Evolutionary conservation across 768 basidiomycete genomes (phyloP).

Genomic region (Serendipita sp.): DNA sequence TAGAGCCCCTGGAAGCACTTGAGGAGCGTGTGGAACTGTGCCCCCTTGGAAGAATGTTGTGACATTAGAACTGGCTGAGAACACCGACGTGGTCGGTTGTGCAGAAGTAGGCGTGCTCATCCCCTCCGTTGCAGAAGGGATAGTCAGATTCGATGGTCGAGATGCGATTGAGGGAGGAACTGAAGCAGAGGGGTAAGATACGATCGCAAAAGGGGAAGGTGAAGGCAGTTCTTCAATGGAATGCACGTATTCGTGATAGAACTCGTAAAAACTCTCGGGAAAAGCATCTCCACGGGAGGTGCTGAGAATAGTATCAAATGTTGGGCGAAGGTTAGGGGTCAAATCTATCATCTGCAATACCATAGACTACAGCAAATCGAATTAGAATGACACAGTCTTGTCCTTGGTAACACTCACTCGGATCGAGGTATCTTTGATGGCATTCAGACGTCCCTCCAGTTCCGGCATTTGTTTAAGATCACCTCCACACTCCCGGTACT

Average conservation of each 20-base stretch:
- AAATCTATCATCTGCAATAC: slow-evolving; percentile 83
- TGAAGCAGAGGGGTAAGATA: slow-evolving; percentile 17
- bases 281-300: slow-evolving; percentile 65
- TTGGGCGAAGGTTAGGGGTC: slow-evolving; percentile 58
- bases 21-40: slow-evolving; percentile 18
- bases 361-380: slow-evolving; percentile 40
- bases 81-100: slow-evolving; percentile 21
- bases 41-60: slow-evolving; percentile 9
- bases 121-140: not conserved
- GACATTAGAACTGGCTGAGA: slow-evolving; percentile 17
- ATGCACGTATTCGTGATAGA: slow-evolving; percentile 77
- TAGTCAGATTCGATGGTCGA: slow-evolving; percentile 7
- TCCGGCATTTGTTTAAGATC: slow-evolving; percentile 34
- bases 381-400: slow-evolving; percentile 14
- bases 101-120: slow-evolving; percentile 23
- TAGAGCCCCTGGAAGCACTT: slow-evolving; percentile 9
- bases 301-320: slow-evolving; percentile 66
- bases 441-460: slow-evolving; percentile 51
- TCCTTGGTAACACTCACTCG: slow-evolving; percentile 36
- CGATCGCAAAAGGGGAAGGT: slow-evolving; percentile 27
- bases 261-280: slow-evolving; percentile 88
- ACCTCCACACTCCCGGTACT: slow-evolving; percentile 61
- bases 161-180: slow-evolving; percentile 20
- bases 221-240: slow-evolving; percentile 56
- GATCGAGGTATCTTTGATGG: slow-evolving; percentile 69